Evolutionary conservation across 2,329 filamentous ascomycete species (phyloP).

Genomic region (Sphaerostilbella broomeana): DNA sequence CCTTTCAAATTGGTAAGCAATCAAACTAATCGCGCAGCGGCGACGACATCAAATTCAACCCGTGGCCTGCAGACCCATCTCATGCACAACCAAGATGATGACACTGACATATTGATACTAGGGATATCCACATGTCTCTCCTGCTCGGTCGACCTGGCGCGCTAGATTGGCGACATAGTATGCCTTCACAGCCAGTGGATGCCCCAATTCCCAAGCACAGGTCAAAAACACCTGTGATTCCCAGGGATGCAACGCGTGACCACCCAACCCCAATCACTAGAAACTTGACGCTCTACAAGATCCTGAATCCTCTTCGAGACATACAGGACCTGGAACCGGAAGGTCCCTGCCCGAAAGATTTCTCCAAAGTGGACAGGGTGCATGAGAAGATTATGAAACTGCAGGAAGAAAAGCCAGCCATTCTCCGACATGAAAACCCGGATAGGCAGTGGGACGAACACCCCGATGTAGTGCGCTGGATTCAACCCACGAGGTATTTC

Average conservation of each 20-base stretch:
- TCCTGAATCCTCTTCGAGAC: conserved; percentile 43
- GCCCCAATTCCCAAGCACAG: conserved; percentile 41
- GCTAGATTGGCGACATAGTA: conserved; percentile 42
- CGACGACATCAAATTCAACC: not conserved
- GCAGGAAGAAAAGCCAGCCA: conserved; percentile 42
- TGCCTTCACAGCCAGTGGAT: conserved; percentile 48
- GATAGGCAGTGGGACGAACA: conserved; percentile 50
- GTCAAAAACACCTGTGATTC: conserved; percentile 41
- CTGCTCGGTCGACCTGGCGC: conserved; percentile 51
- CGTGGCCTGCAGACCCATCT: too few relatives aligned
- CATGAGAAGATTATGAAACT: conserved; percentile 45
- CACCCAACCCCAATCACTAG: conserved; percentile 52
- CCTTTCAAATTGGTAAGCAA: conserved; percentile 38
- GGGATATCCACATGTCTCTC: conserved; percentile 48
- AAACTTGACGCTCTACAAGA: conserved; percentile 43
- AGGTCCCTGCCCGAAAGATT: conserved; percentile 48
- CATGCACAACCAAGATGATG: too few relatives aligned
- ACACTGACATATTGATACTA: too few relatives aligned
- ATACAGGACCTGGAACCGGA: conserved; percentile 51
- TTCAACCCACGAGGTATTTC: conserved; percentile 39
- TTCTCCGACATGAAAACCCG: conserved; percentile 48
- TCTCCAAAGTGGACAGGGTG: conserved; percentile 46
- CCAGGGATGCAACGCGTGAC: conserved; percentile 40
- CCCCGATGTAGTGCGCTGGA: conserved; percentile 49
- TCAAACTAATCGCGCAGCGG: not conserved